Percentiles rank a stretch among this genome's conserved stretches.
phyloP scores from a whole-genome alignment of 2,329 filamentous ascomycete genomes.

The Aspergillus uvarum region DNA sequence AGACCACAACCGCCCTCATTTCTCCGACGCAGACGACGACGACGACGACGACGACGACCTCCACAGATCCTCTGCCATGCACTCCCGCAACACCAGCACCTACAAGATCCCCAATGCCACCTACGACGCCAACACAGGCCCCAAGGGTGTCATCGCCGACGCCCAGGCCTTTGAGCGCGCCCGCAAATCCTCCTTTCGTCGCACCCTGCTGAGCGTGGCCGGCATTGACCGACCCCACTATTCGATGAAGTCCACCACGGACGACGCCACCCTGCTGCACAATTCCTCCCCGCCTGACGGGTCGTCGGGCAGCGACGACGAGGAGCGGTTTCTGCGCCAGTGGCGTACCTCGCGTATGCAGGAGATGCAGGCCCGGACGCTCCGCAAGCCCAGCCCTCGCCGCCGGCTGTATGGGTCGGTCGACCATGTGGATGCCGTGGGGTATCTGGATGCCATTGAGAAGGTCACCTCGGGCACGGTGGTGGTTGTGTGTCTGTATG shows the following conservation, averaged over 20 bases:
- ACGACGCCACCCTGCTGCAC: conserved; percentile 26
- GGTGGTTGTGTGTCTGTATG: conserved; percentile 92
- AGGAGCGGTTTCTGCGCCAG: conserved; percentile 76
- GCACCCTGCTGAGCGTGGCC: conserved; percentile 40
- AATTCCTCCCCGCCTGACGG: conserved; percentile 23
- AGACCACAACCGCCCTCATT: conserved; percentile 28
- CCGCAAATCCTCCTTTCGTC: conserved; percentile 48
- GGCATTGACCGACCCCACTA: conserved; percentile 32
- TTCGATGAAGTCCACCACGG: conserved; percentile 22
- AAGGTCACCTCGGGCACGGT: conserved; percentile 77
- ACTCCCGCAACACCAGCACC: conserved; percentile 35
- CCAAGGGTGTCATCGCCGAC: conserved; percentile 54
- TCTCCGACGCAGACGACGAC: conserved; percentile 37
- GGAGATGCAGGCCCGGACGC: conserved; percentile 70
- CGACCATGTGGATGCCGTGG: conserved; percentile 81
- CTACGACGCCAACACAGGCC: conserved; percentile 52
- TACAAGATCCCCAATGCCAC: conserved; percentile 48
- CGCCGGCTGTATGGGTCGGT: conserved; percentile 75
- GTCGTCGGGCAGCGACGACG: conserved; percentile 59
- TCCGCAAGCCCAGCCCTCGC: conserved; percentile 71
- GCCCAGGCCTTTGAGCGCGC: conserved; percentile 52
- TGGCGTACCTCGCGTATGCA: conserved; percentile 80
- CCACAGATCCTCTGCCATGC: conserved; percentile 29
- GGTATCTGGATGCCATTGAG: conserved; percentile 95
- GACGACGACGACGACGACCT: conserved; percentile 27